Conservation (phyloP, 306 rosid genomes). For the peach (Prunus persica) region Prunus_persica_NCBIv2 NC_034011.1:23502501-23503000, state of each 20-base stretch:
- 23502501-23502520: conserved; percentile 66
- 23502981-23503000: not conserved
- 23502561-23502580: conserved; percentile 1
- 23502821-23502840: not conserved
- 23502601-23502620: conserved; percentile 54
- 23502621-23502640: conserved; percentile 78
- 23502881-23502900: not conserved
- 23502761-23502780: conserved; percentile 84
- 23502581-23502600: not conserved
- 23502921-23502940: not conserved
- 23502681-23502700: conserved; percentile 58
- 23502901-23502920: not conserved
- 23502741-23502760: conserved; percentile 57
- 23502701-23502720: conserved; percentile 65
- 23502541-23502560: not conserved
- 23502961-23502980: not conserved
- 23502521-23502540: conserved; percentile 88
- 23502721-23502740: conserved; percentile 67
- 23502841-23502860: not conserved
- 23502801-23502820: not conserved
- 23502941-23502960: not conserved
- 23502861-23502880: not conserved
- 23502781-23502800: conserved; percentile 21
- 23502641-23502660: conserved; percentile 91
- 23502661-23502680: conserved; percentile 92